phyloP scores from a whole-genome alignment of 768 basidiomycete genomes.

The Trametes cinnabarina region DNA sequence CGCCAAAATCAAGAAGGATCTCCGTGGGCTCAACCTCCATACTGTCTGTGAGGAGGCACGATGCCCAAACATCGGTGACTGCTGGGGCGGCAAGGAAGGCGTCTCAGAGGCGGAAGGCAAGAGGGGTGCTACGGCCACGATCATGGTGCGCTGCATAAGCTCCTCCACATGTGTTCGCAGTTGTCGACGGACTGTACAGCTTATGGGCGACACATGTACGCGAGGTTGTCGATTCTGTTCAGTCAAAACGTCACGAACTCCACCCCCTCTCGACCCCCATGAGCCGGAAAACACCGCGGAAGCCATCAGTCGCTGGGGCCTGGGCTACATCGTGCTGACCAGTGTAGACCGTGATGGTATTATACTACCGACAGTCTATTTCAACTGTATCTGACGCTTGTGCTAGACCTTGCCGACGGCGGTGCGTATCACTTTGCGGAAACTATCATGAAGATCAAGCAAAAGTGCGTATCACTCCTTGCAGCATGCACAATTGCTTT shows the following conservation, averaged over 20 bases:
- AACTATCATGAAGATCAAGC: constrained; percentile 92
- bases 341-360: constrained; percentile 96
- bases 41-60: constrained; percentile 99
- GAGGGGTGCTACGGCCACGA: constrained; percentile 91
- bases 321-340: constrained; percentile 97
- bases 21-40: constrained; percentile 86
- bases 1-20: constrained; percentile 91
- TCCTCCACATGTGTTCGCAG: neutral
- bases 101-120: constrained; percentile 68
- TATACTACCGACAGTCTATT: neutral
- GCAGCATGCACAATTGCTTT: neutral
- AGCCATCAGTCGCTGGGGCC: constrained; percentile 95
- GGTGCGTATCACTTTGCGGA: constrained; percentile 94
- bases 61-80: constrained; percentile 99
- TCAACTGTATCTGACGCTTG: neutral
- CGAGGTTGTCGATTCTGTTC: constrained; percentile 97
- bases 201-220: constrained; percentile 99
- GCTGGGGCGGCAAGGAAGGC: constrained; percentile 87
- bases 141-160: constrained; percentile 67
- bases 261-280: constrained; percentile 90
- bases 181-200: constrained; percentile 40
- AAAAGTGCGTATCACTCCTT: constrained; percentile 61
- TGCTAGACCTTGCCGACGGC: constrained; percentile 85
- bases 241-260: constrained; percentile 87
- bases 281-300: constrained; percentile 99